Evolutionary conservation across 2,329 filamentous ascomycete genomes (phyloP), one percentile per base, ranked within the genome.

Genomic region (Colletotrichum viniferum): DNA sequence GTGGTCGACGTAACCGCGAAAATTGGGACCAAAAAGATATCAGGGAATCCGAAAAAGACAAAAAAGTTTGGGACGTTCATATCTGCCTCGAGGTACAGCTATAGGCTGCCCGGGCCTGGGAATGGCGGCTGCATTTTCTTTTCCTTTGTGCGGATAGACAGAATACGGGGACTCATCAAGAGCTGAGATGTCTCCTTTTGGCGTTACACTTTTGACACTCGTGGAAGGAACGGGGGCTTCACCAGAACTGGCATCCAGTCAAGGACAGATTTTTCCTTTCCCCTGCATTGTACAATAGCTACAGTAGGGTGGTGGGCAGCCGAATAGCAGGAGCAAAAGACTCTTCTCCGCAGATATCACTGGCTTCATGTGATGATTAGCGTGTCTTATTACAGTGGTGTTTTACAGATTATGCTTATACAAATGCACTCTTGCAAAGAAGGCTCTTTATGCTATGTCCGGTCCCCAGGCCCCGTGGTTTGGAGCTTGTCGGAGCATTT

Each of bases 171-270:
- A 86, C 84, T 79, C 74, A 87, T 90, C 89, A 90, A 90, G 89
- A 86, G 89, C 89, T 90, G 89, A 90, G 84, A 83, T 79, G 87
- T 88, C 87, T 88, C 87, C 84, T 74, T 76, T 73, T 64, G 73
- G 73, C 73, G 73, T 76, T 72, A 18, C 34, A 64, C 26, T 62
- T 48, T 48, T 34, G 69, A 73, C 43, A 38, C 70, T 60, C 38
- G 32, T 16, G 32, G 34, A 21, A 48, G 43, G 9, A 48, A 48
- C 10, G 10, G 38, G 30, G 32, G 36, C 32, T 43, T 61, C 18
- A 36, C 58, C 48, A 38, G 26, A 48, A 13, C 8, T 18, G 38
- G 32, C 62, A 67, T 58, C 72, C 58, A 34, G 34, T 58, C 32
- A 24, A 12, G 61, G 55, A 74, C 38, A 56, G 26, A 24, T 68